Base-by-base conservation (phyloP, 2,329 filamentous ascomycete genomes). In the Dendrostoma leiphaemia region DNA sequence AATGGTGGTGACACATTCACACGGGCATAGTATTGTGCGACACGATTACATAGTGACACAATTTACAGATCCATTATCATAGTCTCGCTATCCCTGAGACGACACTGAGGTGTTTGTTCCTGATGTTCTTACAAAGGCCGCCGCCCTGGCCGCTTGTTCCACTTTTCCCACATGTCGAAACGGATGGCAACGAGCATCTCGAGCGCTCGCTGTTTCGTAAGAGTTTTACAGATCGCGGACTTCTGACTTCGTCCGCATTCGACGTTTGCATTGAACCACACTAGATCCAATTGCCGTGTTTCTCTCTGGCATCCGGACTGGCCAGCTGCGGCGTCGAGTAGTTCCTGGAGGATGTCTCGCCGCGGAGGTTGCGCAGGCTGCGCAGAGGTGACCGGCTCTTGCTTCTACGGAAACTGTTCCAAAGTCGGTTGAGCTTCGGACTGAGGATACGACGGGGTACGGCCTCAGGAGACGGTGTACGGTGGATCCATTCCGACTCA, bases 1-100 rank as follows among this genome's bases (percentile, higher is more conserved):
- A 69, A 49, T 73, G 71, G 70, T 73, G 71, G 71, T 73, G 56
- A 60, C 29, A 32, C 12, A 6, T 21, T 31, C 17, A 23, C 13
- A 21, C 15, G 19, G 13, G n/a, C 10, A 41, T 7, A 15, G 26
- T 15, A 21, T 8, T 41, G 38, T 41, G 21, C 23, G 21, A 26
- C 13, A 12, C 24, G 13, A 26, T 24, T 24, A 4, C n/a, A 32
- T 6, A n/a, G 19, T 17, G 46, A 26, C 15, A 17, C 34, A 9
- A 32, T 7, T 21, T 2, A 17, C 15, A 10, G 7, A 31, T 37
- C 13, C 35, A 43, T 50, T 31, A 37, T 28, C 13, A 29, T 10
- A 17, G 40, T 23, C 44, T 35, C 9, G 41, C 51, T n/a, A 47
- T 41, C n/a, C 24, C 13, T 19, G 46, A 41, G 17, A 29, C 28